Base-by-base conservation (phyloP, 2,329 filamentous ascomycete genomes). In the Exophiala sideris region DNA sequence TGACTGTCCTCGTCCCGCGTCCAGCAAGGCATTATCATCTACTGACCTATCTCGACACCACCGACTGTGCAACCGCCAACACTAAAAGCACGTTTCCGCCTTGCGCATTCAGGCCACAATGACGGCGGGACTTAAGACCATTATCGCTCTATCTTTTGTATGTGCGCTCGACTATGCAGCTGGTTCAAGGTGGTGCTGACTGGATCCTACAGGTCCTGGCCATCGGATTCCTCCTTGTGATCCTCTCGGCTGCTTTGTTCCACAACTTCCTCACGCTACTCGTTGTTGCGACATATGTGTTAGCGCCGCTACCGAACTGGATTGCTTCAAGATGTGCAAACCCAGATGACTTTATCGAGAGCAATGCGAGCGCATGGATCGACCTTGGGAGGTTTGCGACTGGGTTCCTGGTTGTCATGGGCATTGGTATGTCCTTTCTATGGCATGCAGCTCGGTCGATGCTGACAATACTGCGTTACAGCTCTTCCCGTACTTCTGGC, bases 141-240 rank as follows among this genome's bases (percentile, higher is more conserved):
- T 99, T 76, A 99, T 99, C 74, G 90, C 89, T 62, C 88, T 99
- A 65, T 97, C 94, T 70, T 99, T 99, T 76, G 94, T 89, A 82
- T 52, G 83, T 41, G 8, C 16, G 44, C 42, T 50, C 52, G n/a
- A 39, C 39, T 32, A n/a, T 50, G 9, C 18, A 38, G 11, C 48
- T 49, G 5, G 16, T 48, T 2, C 33, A 7, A 34, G 40, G n/a
- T 24, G 18, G 39, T 44, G 24, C 50, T 62, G 32, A 62, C 48
- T 18, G 44, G 52, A 36, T 39, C 48, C 24, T 29, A 41, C 60
- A 88, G 86, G 80, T 99, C 71, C 90, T 99, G 63, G 94, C 94
- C 65, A 94, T 99, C 67, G 94, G 94, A 66, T 99, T 99, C 78
- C 89, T 99, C 67, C 90, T 99, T 64, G 94, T 97, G 65, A 99